Evolutionary conservation across 805 yeast species (phyloP).

Genomic region (Blastobotrys robertii): DNA sequence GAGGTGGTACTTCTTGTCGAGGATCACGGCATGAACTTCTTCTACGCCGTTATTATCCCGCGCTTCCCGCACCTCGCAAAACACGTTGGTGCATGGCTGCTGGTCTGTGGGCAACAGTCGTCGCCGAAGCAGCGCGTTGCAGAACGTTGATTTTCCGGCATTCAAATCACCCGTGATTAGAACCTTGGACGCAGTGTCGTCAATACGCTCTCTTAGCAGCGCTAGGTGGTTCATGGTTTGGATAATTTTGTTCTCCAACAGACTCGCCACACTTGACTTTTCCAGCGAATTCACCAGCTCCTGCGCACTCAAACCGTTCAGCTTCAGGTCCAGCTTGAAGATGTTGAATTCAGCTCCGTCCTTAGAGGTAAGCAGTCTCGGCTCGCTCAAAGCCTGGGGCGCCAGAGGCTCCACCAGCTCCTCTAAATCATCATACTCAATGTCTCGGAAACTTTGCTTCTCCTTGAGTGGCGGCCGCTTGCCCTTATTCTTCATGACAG

Average conservation of each 20-base stretch:
- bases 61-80: slow-evolving; percentile 88
- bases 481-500: slow-evolving; percentile 1
- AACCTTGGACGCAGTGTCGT: slow-evolving; percentile 86
- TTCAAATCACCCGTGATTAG: slow-evolving; percentile 95
- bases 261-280: slow-evolving; percentile 54
- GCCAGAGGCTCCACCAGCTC: background rate
- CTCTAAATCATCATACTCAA: background rate
- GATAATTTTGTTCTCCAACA: slow-evolving; percentile 58
- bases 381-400: slow-evolving; percentile 5
- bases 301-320: slow-evolving; percentile 34
- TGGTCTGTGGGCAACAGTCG: slow-evolving; percentile 88
- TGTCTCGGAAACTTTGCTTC: background rate
- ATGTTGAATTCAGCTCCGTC: slow-evolving; percentile 39
- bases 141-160: slow-evolving; percentile 92
- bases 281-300: slow-evolving; percentile 50
- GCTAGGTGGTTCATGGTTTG: slow-evolving; percentile 58
- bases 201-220: slow-evolving; percentile 71
- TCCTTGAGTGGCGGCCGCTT: slow-evolving; percentile 1
- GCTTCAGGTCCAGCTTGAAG: slow-evolving; percentile 50
- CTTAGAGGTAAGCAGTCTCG: slow-evolving; percentile 11
- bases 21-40: slow-evolving; percentile 85
- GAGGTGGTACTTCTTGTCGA: slow-evolving; percentile 35
- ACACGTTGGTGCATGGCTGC: slow-evolving; percentile 94
- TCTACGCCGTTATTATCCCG: slow-evolving; percentile 64
- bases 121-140: slow-evolving; percentile 77